Conservation (phyloP, 495 filamentous ascomycete species). For the Talaromyces wortmannii region DNA sequence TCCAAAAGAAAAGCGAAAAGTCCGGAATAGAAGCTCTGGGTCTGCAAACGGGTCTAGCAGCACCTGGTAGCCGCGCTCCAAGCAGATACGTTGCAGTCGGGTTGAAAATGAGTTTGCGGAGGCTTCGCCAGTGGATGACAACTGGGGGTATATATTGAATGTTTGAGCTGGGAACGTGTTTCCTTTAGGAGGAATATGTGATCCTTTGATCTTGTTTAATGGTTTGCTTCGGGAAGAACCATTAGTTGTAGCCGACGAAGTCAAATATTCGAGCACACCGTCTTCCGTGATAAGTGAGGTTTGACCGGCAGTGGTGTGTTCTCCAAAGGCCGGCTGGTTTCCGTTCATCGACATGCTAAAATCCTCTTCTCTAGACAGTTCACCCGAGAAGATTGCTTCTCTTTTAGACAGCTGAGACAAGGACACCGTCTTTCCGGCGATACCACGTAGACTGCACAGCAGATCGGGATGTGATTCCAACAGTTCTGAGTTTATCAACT, state of each 20-base stretch:
- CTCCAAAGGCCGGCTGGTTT: not conserved
- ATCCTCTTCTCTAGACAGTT: conserved; percentile 19
- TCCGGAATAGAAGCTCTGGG: conserved; percentile 38
- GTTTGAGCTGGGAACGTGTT: no score
- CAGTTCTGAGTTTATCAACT: conserved; percentile 40
- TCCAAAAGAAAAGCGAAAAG: conserved; percentile 62
- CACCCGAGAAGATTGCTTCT: conserved; percentile 16
- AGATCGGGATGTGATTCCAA: conserved; percentile 25
- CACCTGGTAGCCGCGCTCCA: conserved; percentile 56
- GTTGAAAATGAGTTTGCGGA: conserved; percentile 59
- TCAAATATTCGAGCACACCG: no score
- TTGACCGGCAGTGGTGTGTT: not conserved
- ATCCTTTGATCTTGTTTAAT: no score
- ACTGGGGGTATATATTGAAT: no score
- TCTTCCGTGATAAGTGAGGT: not conserved
- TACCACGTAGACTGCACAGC: conserved; percentile 22
- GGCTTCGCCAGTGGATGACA: no score
- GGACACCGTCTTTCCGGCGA: conserved; percentile 24
- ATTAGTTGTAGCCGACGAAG: not conserved
- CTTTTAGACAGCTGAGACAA: conserved; percentile 28
- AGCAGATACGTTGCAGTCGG: conserved; percentile 54
- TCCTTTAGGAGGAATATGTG: no score
- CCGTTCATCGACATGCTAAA: no score
- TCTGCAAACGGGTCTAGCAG: conserved; percentile 46
- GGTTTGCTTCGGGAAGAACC: not conserved